Evolutionary conservation across 805 yeast genomes (phyloP), one percentile per base, ranked within the genome.

Genomic region (Kodamaea leandrae): DNA sequence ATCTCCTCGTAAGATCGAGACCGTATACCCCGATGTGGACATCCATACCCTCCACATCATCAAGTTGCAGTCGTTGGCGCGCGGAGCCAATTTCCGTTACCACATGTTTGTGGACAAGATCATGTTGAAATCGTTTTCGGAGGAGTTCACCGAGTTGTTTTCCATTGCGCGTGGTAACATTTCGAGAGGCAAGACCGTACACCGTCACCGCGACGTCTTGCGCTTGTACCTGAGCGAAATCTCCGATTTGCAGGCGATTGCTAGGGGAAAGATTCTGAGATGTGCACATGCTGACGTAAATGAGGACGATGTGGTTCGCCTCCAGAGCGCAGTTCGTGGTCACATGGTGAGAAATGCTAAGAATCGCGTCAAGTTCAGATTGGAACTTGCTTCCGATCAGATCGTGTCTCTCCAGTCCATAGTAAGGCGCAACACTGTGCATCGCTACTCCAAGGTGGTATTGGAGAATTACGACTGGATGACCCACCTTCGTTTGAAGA

Each of bases 81-180:
- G 87, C 49, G 95, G 93, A 14, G 80, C 86, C 0, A 67, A 78
- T 29, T 64, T 77, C 41, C 72, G 96, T 39, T 85, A 82, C 55
- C 63, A 65, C 15, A 66, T 81, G 64, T 80, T 79, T 57, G 83
- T 85, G 25, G 76, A 77, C 49, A 72, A 71, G 43, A 81, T 82
- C 44, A 72, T 84, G 67, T 55, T 85, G 20, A 76, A 72, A 44
- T 74, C 85, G 1, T 78, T 77, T 50, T 71, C 71, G 5, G 74
- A 72, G 9, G 77, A 76, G 49, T 49, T 83, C 16, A 58, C 72
- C 2, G 57, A 54, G 7, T 61, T 83, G 15, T 80, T 78, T 50
- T 63, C 83, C 0, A 50, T 70, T 0, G 61, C 75, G 6, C 70
- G 86, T 57, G 86, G 86, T 7, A 57, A 63, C 8, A 28, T 68